Base-by-base conservation (phyloP, 2,329 filamentous ascomycete genomes). In the Furcasterigmium furcatum region DNA sequence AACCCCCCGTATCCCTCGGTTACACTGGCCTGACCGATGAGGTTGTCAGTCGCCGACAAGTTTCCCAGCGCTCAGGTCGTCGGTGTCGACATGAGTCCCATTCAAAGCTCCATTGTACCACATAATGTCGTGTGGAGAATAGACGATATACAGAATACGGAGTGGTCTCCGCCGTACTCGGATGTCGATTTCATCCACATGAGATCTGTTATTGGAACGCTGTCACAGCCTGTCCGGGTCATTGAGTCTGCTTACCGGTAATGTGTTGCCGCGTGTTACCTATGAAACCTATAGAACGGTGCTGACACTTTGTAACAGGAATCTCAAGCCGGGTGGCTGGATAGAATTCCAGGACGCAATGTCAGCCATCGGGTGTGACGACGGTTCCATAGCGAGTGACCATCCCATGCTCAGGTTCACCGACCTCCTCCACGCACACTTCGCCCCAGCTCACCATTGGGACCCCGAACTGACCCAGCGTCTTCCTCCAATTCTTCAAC, bases 101-200 rank as follows among this genome's bases (percentile, higher is more conserved):
- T 72, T n/a, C 68, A 73, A 38, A 67, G 67, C 3, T 56, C 59
- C 21, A 71, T 63, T 58, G 72, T 79, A 7, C 79, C 80, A 4
- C 75, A 77, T 12, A 84, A 84, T 51, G 67, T 81, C 27, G 70
- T 72, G 38, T 84, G 67, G 72, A 53, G 70, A 77, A 77, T 52
- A 21, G 51, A 53, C 30, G 74, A 79, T 52, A 64, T 73, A 18
- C 70, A 77, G 43, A 44, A 46, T 27, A 46, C 24, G n/a, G 29
- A 27, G 5, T 57, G 55, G 45, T 62, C 59, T 8, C 57, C 58
- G 21, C 64, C 65, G 14, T 69, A 69, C 42, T 47, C 48, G 20
- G 53, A 59, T 36, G 58, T 79, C 51, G 78, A 82, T 54, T 72
- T 76, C 46, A 73, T 84, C 38, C 77, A 82, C 54, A 59, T 71